Evolutionary conservation across 345 rosid species (phyloP).

Genomic region (Erysimum cheiranthoides): DNA sequence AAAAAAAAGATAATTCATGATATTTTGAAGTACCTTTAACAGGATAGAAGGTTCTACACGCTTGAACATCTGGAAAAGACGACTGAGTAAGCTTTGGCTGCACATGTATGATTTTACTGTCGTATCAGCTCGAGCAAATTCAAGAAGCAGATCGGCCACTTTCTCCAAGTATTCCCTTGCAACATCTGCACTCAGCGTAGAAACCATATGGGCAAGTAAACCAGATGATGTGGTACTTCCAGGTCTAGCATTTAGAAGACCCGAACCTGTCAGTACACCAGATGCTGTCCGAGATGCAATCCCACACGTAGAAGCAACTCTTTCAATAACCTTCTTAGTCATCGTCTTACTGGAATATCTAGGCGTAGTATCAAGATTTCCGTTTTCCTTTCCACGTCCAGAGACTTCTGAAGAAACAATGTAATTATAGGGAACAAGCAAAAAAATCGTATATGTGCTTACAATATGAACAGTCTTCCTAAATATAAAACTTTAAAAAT

Average conservation of each 20-base stretch:
- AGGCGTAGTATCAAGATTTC: conserved; percentile 66
- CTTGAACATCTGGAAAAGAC: conserved; percentile 94
- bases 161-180: conserved; percentile 91
- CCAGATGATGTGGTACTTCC: conserved; percentile 97
- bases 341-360: conserved; percentile 61
- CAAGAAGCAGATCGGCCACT: conserved; percentile 94
- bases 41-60: conserved; percentile 89
- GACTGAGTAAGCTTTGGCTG: conserved; percentile 89
- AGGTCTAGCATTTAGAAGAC: conserved; percentile 88
- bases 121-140: conserved; percentile 95
- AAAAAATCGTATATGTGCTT: conserved; percentile 6
- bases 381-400: conserved; percentile 79
- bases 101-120: conserved; percentile 92
- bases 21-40: conserved; percentile 62
- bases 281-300: conserved; percentile 87
- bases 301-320: conserved; percentile 73
- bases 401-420: conserved; percentile 69
- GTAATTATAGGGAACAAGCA: conserved; percentile 19
- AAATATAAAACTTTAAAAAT: conserved; percentile 17
- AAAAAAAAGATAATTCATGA: conserved; percentile 2
- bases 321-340: conserved; percentile 72
- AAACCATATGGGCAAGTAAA: conserved; percentile 80
- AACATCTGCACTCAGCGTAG: conserved; percentile 78
- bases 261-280: conserved; percentile 95
- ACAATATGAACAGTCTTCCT: conserved; percentile 20